These are phyloP conservation scores for Colletotrichum sp. DNA, from an alignment of 2,329 filamentous ascomycete species.

Conservation along the genomic window DNA sequence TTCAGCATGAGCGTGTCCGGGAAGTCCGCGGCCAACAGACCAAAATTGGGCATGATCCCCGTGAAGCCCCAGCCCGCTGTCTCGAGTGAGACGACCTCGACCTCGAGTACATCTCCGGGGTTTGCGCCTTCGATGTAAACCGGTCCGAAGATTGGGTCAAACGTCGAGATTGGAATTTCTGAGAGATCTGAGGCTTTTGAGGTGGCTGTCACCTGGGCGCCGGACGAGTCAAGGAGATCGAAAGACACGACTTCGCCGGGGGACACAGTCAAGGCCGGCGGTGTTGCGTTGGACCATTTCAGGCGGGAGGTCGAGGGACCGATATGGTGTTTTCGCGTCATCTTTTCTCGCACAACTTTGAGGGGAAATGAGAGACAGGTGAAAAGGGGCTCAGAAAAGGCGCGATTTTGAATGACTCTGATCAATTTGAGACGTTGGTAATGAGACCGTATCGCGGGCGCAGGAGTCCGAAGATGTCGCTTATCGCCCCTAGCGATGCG, in stretches of 20 bases:
- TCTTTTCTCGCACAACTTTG: not conserved
- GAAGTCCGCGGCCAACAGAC: conserved; percentile 54
- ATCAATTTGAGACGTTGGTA: not conserved
- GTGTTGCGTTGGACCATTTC: conserved; percentile 52
- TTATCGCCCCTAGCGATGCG: not conserved
- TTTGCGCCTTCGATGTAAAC: conserved; percentile 53
- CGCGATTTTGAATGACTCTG: not conserved
- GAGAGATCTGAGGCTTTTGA: conserved; percentile 44
- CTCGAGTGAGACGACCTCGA: conserved; percentile 52
- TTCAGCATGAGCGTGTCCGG: conserved; percentile 43
- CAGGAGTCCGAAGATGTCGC: not conserved
- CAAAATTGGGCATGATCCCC: conserved; percentile 54
- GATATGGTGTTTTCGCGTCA: conserved; percentile 26
- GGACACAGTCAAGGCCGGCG: conserved; percentile 49
- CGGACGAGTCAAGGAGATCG: conserved; percentile 54
- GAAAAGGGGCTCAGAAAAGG: rapidly evolving
- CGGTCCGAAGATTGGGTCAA: conserved; percentile 57
- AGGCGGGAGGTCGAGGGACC: conserved; percentile 39
- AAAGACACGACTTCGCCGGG: conserved; percentile 54
- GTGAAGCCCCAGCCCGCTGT: conserved; percentile 57
- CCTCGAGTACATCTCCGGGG: conserved; percentile 56
- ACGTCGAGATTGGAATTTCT: conserved; percentile 43
- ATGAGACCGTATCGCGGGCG: not conserved
- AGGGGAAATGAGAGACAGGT: not conserved
- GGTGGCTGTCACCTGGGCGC: conserved; percentile 51